Conservation (phyloP, 495 filamentous ascomycete species). For the Staphylotrichum tortipilum region DNA sequence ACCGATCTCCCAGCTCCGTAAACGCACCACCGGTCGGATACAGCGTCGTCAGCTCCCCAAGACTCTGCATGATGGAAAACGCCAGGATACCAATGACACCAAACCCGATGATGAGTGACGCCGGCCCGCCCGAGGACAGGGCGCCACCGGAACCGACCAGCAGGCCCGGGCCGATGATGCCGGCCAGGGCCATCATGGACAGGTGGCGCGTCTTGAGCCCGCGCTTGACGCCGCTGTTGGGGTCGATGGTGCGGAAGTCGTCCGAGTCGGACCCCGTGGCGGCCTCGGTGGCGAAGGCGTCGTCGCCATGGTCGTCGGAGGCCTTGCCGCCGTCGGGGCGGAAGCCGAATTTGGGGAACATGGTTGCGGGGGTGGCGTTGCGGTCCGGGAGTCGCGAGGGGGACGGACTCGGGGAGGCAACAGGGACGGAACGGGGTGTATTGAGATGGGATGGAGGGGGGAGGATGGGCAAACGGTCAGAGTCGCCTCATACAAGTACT, state of each 20-base stretch:
- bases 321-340: no score
- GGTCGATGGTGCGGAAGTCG: constrained; percentile 39
- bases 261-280: constrained; percentile 16
- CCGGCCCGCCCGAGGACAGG: constrained; percentile 52
- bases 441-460: no score
- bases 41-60: constrained; percentile 17
- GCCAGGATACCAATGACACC: constrained; percentile 57
- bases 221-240: constrained; percentile 41
- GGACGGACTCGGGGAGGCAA: no score
- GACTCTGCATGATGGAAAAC: constrained; percentile 41
- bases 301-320: neutral
- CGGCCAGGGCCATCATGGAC: constrained; percentile 61
- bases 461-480: no score
- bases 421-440: no score
- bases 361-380: no score
- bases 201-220: constrained; percentile 60
- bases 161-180: constrained; percentile 48
- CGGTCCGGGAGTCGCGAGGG: neutral
- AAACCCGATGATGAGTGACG: constrained; percentile 56
- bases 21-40: constrained; percentile 58
- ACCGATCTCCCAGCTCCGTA: constrained; percentile 55
- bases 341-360: neutral
- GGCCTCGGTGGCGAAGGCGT: neutral
- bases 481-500: no score
- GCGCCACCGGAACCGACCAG: constrained; percentile 54